phyloP scores from a whole-genome alignment of 2,329 filamentous ascomycete species.

The Colletotrichum sp. region DNA sequence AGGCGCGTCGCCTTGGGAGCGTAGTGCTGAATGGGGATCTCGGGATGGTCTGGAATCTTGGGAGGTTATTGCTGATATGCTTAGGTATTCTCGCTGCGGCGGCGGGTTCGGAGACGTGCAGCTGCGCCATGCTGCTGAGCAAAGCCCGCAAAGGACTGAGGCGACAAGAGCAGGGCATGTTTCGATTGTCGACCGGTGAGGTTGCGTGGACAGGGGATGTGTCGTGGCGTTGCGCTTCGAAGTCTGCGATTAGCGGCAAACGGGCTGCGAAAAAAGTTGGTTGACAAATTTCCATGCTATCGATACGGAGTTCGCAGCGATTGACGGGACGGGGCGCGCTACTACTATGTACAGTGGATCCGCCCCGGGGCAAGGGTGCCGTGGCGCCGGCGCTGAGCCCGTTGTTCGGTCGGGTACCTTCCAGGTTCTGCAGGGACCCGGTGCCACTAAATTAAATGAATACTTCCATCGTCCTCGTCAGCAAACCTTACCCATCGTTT shows the following conservation, averaged over 20 bases:
- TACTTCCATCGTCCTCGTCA: not conserved
- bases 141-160: constrained; percentile 52
- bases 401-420: not conserved
- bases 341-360: not conserved
- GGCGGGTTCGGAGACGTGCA: constrained; percentile 33
- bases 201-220: not conserved
- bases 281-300: not conserved
- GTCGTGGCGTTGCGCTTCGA: not conserved
- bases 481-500: not conserved
- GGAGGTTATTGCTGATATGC: not conserved
- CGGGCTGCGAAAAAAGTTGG: not conserved
- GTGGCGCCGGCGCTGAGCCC: not conserved
- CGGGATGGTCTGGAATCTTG: not conserved
- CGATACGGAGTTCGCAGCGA: not conserved
- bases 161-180: constrained; percentile 56
- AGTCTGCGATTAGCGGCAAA: not conserved
- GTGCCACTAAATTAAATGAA: not conserved
- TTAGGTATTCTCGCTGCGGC: not conserved
- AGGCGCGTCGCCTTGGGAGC: not conserved
- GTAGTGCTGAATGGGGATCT: not conserved
- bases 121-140: constrained; percentile 48
- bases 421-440: not conserved
- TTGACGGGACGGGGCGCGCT: constrained; percentile 5
- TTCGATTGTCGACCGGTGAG: not conserved
- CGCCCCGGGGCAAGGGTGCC: not conserved